Base-by-base conservation (phyloP, 257 asterid species). In the Jaltomata sinuosa region DNA sequence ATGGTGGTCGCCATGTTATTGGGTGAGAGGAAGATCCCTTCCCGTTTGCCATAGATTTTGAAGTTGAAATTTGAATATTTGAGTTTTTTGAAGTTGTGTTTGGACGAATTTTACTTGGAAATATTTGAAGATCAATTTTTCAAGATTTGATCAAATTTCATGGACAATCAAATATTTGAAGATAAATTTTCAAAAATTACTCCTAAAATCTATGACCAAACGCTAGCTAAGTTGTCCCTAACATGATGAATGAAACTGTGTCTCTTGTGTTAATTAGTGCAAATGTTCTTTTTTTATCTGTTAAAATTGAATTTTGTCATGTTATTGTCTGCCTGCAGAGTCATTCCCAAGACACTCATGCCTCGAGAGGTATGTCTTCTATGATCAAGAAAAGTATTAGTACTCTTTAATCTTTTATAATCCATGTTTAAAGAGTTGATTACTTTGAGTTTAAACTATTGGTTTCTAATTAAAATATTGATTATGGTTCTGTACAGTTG, bases 341-440 rank as follows among this genome's bases (percentile, higher is more conserved):
- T 96, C 89, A 96, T 96, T 94, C 99, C 99, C 97, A 96, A 96
- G 98, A 94, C 99, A 38, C 99, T 94, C 92, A 96, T 96, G 99
- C 99, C 99, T 88, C 87, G 91, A 92, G 99, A 96, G 99, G 99
- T 96, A 94, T 89, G 90, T 88, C 87, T 89, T 83, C 82, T 83
- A 40, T 88, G 84, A 84, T 86, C 84, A 50, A 80, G 69, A 87
- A 87, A 87, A 74, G 83, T 89, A 65, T 83, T 54, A 19, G 82
- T 79, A 18, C 72, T 25, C 78, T 81, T 25, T 81, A 49, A 21
- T 59, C 67, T 16, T 59, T 59, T 36, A 25, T 81, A 54, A 34
- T 59, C 42, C 62, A 76, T 76, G 59, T 50, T 47, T 16, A 25
- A 47, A 76, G 25, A 47, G 27, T 18, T 45, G 42, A 49, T n/a